A percentile compares a stretch with the other conserved stretches of the same genome.
These are phyloP conservation scores for Melastoma candidum DNA, from an alignment of 441 rosid genomes.

Conservation along the genomic window DNA sequence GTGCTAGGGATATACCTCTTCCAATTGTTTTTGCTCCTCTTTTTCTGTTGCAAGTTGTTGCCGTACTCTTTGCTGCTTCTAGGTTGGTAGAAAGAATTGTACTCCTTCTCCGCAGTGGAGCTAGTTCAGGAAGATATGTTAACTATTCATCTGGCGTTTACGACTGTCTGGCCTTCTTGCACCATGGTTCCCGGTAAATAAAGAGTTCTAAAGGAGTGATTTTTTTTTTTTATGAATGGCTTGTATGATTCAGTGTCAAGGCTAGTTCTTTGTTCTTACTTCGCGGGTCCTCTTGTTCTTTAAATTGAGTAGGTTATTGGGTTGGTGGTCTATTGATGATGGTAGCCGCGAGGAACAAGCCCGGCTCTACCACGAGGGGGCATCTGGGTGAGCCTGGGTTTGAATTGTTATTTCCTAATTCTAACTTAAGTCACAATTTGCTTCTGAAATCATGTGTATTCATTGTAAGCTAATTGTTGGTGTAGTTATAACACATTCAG, in stretches of 20 bases:
- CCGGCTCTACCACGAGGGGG: constrained; percentile 57
- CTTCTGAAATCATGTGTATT: background rate
- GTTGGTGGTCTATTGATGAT: constrained; percentile 99
- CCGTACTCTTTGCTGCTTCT: constrained; percentile 66
- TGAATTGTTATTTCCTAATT: constrained; percentile 3
- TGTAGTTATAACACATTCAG: constrained; percentile 89
- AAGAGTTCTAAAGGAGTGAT: background rate
- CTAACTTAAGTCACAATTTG: background rate
- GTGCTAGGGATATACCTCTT: constrained; percentile 73
- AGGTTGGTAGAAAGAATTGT: constrained; percentile 66
- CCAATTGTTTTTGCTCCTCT: constrained; percentile 82
- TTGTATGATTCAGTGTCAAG: constrained; percentile 4
- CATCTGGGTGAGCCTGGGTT: constrained; percentile 49
- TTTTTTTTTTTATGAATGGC: background rate
- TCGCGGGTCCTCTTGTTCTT: too few relatives aligned
- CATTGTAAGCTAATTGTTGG: background rate
- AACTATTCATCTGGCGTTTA: constrained; percentile 59
- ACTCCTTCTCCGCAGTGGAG: constrained; percentile 47
- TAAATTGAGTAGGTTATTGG: constrained; percentile 48
- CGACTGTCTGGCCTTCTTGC: constrained; percentile 80
- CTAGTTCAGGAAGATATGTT: constrained; percentile 61
- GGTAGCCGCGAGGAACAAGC: constrained; percentile 94
- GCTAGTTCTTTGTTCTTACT: constrained; percentile 11
- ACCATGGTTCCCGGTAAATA: constrained; percentile 92
- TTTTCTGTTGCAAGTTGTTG: constrained; percentile 77